Evolutionary conservation across 306 rosid species (phyloP), one percentile per base, ranked within the genome.

Genomic region (Carpinus viminea): DNA sequence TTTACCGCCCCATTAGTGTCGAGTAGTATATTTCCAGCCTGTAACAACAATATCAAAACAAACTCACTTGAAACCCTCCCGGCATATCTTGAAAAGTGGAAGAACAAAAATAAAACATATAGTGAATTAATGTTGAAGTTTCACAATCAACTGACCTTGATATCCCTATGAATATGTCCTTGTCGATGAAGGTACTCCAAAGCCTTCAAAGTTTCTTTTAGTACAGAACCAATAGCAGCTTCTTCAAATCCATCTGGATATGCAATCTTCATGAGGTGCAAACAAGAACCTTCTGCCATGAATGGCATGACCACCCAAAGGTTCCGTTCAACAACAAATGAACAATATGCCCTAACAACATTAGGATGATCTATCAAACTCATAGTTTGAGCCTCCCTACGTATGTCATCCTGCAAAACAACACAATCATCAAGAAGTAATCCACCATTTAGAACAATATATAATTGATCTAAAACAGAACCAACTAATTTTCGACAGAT

Each of bases 231-330:
- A 53, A 96, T 96, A 17, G 89, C 96, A 15, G 77, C 89, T 81
- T 96, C 99, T 80, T 93, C 97, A 79, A 96, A 91, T 17, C 99
- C 99, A 3, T 93, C 94, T 1, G 97, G 79, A 76, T 93, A 93
- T 0, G 99, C 97, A 24, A 89, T 85, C 80, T 96, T 93, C 94
- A 96, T 96, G 50, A 96, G 94, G 76, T 96, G 99, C 79, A 96
- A 78, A 74, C 98, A 96, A 17, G 99, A 96, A 72, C 99, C 99
- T 78, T 96, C 96, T 2, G 89, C 98, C 99, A 96, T 90, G 80
- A 93, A 96, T 3, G 97, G 94, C 99, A 96, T 96, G 34, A 90
- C 78, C 38, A 96, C 99, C 99, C 99, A 96, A 15, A 96, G 98
- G 78, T 87, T 80, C 8, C 85, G 86, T 2, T 86, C 96, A 2